Base-by-base conservation (phyloP, 164 flowering plant species). In the Liriodendron chinense region DNA sequence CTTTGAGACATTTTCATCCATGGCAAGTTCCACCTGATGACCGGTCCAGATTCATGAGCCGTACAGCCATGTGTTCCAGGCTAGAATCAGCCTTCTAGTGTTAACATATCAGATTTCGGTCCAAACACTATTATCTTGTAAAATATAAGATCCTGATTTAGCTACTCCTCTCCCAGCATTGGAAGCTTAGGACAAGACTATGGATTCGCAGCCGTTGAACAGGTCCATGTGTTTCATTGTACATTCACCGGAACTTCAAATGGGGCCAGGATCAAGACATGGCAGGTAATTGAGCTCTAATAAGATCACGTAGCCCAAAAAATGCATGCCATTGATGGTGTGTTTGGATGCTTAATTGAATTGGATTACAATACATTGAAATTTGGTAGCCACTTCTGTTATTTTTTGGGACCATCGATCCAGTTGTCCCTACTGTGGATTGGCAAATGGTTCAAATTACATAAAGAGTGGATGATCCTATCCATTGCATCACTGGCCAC, bases 201-300 rank as follows among this genome's bases (percentile, higher is more conserved):
- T 62, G n/a, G 63, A 0, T 0, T 43, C n/a, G 86, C 78, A 0
- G 72, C 61, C 5, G 95, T 88, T 1, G 86, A 85, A 78, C 78
- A 78, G 1, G 78, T 91, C 20, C 74, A 69, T 34, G 88, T 91
- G 3, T 9, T 20, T 2, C 66, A 80, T 13, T 84, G 87, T 71
- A 80, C 34, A 3, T 85, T 91, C 65, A 76, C 22, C 0, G 74
- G 80, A 57, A 86, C 91, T 8, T 14, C 6, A 2, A 84, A 84
- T 77, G 94, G 92, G 57, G 89, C 78, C 12, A 87, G 92, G 75
- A 89, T 91, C 76, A 91, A 91, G 81, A 91, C 92, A 77, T 83
- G 76, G 81, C 82, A 72, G 76, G 78, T 75, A 67, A n/a, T 63
- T 12, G 18, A n/a, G 24, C 24, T 20, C 10, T 22, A 20, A n/a